Conservation (phyloP, 148 eudicot genomes). For the Dysphania ambrosioides region DNA sequence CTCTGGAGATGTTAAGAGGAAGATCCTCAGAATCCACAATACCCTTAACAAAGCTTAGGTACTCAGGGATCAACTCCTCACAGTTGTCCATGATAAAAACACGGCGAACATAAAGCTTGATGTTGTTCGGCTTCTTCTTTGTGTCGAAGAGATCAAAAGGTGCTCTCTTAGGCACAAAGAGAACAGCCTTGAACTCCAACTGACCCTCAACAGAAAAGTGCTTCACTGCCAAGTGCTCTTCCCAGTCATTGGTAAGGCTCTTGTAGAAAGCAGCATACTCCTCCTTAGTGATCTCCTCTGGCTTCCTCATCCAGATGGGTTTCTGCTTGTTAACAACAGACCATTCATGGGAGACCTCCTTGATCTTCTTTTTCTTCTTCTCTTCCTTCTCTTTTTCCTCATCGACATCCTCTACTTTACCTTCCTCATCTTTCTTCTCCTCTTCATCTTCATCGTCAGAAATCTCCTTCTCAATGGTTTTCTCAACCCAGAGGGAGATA, state of each 20-base stretch:
- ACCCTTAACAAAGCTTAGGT: constrained; percentile 78
- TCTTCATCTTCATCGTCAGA: constrained; percentile 82
- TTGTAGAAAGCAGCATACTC: constrained; percentile 77
- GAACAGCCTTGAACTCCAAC: constrained; percentile 78
- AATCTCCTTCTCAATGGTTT: constrained; percentile 78
- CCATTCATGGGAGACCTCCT: constrained; percentile 87
- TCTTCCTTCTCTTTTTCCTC: constrained; percentile 79
- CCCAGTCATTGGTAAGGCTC: constrained; percentile 72
- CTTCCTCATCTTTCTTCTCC: constrained; percentile 75
- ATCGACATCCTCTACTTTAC: constrained; percentile 77
- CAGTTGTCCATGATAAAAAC: constrained; percentile 93
- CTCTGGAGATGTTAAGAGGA: constrained; percentile 78
- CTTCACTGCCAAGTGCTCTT: constrained; percentile 82
- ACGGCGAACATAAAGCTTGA: constrained; percentile 78
- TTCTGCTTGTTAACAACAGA: constrained; percentile 61
- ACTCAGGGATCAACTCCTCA: constrained; percentile 82
- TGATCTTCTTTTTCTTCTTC: constrained; percentile 81
- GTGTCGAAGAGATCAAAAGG: constrained; percentile 84
- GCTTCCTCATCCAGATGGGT: constrained; percentile 93
- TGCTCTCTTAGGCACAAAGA: constrained; percentile 85
- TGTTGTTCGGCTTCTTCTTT: constrained; percentile 77
- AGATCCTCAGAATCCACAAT: constrained; percentile 85
- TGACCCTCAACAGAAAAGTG: constrained; percentile 91
- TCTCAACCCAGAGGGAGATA: constrained; percentile 76
- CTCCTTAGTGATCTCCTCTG: constrained; percentile 75